Evolutionary conservation across 768 basidiomycete species (phyloP), one percentile per base, ranked within the genome.

Genomic region (Brasilioporus rufonigricans): DNA sequence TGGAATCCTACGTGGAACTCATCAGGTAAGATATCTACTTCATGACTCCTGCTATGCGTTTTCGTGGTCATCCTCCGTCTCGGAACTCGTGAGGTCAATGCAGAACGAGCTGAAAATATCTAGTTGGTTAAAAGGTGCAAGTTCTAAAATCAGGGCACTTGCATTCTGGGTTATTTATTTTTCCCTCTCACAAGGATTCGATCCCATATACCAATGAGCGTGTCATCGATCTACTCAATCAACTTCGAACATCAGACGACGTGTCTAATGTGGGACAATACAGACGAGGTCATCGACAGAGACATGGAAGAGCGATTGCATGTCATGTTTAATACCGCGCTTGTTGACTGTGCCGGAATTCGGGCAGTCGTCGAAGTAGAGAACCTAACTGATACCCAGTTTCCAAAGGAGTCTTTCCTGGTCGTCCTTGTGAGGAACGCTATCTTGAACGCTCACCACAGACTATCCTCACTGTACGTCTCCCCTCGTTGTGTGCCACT

Each of bases 321-420:
- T 12, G 29, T n/a, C 12, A 31, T 44, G 14, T 49, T 54, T 13
- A 39, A 57, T 13, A 32, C 23, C 2, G 47, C 44, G 13, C 52
- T 57, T 16, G 29, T 44, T 1, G 56, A 55, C 21, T 55, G 56
- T 9, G 53, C 52, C 26, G 39, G 56, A 32, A 45, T 58, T 12
- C 56, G 18, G 10, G 48, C 52, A 23, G 56, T 50, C 5, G n/a
- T 55, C 16, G 19, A 49, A 13, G 16, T 33, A 33, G 56, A 57
- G 26, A 9, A 24, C 3, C 14, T 27, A 4, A 50, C 57, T 4
- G 14, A 6, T 2, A 50, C 13, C 0, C 26, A 9, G 14, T 46
- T 14, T 36, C 53, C 53, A n/a, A 55, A 58, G 21, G 53, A 58
- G 23, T 57, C 56, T 0, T 55, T 57, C 40, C 53, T 54, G 19